A percentile compares a stretch with the other conserved stretches of the same genome.
Evolutionary conservation across 768 basidiomycete species (phyloP).

Genomic region (Strobilomyces dryophilus): DNA sequence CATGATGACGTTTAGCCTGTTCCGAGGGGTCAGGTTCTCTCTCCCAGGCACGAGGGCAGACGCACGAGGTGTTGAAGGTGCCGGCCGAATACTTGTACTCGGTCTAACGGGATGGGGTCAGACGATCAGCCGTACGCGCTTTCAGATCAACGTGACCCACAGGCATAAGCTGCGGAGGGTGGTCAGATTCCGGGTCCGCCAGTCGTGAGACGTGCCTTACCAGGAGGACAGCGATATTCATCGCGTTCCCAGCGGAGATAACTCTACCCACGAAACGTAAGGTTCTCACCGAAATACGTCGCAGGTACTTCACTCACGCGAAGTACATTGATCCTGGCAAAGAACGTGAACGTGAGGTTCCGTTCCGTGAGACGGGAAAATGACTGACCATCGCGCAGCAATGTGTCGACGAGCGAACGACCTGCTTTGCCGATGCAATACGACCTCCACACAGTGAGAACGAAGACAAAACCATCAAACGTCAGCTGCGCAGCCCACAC

Average conservation of each 20-base stretch:
- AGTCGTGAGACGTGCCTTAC: constrained; percentile 1
- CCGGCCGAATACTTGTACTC: background rate
- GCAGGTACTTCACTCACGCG: constrained; percentile 2
- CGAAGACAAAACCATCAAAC: constrained; percentile 21
- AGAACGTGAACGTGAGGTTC: background rate
- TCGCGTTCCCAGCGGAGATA: constrained; percentile 6
- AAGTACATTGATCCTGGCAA: constrained; percentile 15
- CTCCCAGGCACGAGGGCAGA: background rate
- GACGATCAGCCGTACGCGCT: background rate
- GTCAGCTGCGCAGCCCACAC: constrained; percentile 12
- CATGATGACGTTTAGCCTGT: constrained; percentile 13
- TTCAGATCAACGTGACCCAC: constrained; percentile 4
- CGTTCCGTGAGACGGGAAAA: background rate
- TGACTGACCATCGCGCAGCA: constrained; percentile 18
- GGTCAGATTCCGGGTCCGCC: background rate
- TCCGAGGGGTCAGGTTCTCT: background rate
- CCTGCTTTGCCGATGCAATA: background rate
- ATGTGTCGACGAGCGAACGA: constrained; percentile 7
- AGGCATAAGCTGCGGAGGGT: background rate
- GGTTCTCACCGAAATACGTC: background rate
- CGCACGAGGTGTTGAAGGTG: background rate
- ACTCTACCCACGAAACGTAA: constrained; percentile 5
- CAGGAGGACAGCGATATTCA: constrained; percentile 10
- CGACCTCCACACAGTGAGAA: constrained; percentile 16
- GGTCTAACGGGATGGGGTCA: background rate